Evolutionary conservation across 2,329 filamentous ascomycete genomes (phyloP).

Genomic region (Tympanopsis confertula): DNA sequence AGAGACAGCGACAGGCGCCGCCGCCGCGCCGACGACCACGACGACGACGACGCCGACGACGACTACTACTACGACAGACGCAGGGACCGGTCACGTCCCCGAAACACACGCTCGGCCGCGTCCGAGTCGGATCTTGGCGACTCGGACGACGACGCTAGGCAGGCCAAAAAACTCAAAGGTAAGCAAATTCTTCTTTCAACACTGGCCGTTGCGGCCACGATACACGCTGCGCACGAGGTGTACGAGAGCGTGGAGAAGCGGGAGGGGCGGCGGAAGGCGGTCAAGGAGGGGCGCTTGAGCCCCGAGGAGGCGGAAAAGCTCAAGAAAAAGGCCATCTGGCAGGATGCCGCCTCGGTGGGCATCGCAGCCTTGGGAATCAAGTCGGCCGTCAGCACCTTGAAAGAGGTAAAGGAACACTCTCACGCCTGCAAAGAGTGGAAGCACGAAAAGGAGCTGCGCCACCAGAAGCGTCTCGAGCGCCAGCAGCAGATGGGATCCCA

Average conservation of each 20-base stretch:
- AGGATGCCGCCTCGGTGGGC: slow-evolving; percentile 46
- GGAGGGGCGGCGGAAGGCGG: slow-evolving; percentile 37
- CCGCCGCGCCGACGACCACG: slow-evolving; percentile 23
- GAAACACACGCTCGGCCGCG: slow-evolving; percentile 23
- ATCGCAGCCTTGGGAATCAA: slow-evolving; percentile 46
- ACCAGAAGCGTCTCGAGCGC: slow-evolving; percentile 31
- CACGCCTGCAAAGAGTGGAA: slow-evolving; percentile 37
- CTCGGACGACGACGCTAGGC: slow-evolving; percentile 43
- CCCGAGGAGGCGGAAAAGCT: slow-evolving; percentile 39
- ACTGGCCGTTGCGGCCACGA: slow-evolving; percentile 44
- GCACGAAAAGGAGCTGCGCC: slow-evolving; percentile 34
- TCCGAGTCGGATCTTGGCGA: slow-evolving; percentile 45
- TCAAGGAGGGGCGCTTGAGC: slow-evolving; percentile 39
- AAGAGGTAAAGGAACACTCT: slow-evolving; percentile 37
- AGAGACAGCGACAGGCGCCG: slow-evolving; percentile 11
- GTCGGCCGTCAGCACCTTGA: slow-evolving; percentile 41
- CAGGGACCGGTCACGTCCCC: slow-evolving; percentile 16
- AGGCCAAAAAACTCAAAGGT: slow-evolving; percentile 45
- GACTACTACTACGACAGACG: slow-evolving; percentile 24
- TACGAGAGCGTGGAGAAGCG: slow-evolving; percentile 48
- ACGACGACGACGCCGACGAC: slow-evolving; percentile 31
- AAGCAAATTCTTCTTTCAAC: slow-evolving; percentile 47
- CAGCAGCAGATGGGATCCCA: slow-evolving; percentile 7
- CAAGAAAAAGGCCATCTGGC: slow-evolving; percentile 41
- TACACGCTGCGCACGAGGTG: slow-evolving; percentile 46